phyloP scores from a whole-genome alignment of 225 moss, liverwort and hornwort species.

The Climacium dendroides region DNA sequence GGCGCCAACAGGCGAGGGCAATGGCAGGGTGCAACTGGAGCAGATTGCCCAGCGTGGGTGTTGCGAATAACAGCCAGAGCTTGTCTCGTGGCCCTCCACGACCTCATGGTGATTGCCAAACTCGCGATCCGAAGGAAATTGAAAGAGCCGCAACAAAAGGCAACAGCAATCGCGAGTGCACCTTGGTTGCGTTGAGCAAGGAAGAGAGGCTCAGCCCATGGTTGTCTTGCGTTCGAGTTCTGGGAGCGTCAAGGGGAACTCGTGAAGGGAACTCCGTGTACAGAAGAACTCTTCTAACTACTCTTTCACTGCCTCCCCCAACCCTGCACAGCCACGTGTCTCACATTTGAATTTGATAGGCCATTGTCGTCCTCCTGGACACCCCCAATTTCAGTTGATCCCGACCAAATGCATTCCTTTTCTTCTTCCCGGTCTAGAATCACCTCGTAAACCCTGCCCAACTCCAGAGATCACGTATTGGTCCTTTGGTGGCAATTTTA shows the following conservation, averaged over 20 bases:
- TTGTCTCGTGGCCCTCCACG: constrained; percentile 1
- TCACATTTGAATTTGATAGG: no score
- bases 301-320: no score
- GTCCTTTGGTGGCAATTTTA: no score
- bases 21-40: not conserved
- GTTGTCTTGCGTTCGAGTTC: not conserved
- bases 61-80: not conserved
- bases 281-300: no score
- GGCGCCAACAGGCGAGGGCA: not conserved
- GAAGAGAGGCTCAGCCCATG: not conserved
- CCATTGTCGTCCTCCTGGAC: no score
- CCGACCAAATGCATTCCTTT: no score
- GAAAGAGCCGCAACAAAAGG: not conserved
- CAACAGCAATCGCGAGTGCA: not conserved
- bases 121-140: not conserved
- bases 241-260: not conserved
- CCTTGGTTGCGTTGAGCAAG: not conserved
- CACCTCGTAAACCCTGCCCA: no score
- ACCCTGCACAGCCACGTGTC: no score
- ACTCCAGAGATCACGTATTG: no score
- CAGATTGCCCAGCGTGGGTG: not conserved
- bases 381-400: no score
- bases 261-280: not conserved
- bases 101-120: constrained; percentile 6
- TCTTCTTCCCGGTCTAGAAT: no score